Percentiles rank a stretch among this genome's conserved stretches.
phyloP scores from a whole-genome alignment of 306 rosid species.

The Herpetospermum pedunculosum region DNA sequence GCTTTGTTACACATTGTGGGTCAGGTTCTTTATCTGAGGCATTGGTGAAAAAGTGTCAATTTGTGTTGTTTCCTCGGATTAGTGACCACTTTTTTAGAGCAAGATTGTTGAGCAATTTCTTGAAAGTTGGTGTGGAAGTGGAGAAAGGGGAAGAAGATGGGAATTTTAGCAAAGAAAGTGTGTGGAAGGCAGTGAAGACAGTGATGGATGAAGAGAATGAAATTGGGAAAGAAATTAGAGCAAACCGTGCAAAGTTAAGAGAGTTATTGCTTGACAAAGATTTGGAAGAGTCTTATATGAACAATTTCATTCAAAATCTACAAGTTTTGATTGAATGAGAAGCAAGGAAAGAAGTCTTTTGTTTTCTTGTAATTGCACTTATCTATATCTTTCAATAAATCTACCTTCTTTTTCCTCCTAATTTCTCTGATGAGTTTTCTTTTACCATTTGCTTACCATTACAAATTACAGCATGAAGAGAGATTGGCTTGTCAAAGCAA shows the following conservation, averaged over 20 bases:
- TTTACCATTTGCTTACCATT: background rate
- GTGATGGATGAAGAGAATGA: conserved; percentile 35
- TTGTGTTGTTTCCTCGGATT: conserved; percentile 39
- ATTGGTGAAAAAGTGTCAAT: conserved; percentile 33
- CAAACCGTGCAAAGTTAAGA: conserved; percentile 37
- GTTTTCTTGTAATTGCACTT: background rate
- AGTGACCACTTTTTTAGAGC: conserved; percentile 52
- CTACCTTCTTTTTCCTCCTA: background rate
- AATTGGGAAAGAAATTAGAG: conserved; percentile 24
- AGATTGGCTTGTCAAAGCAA: too few relatives aligned
- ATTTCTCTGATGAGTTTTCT: background rate
- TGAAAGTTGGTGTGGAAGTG: conserved; percentile 52
- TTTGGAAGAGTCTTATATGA: conserved; percentile 35
- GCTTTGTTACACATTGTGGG: conserved; percentile 76
- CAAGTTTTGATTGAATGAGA: conserved; percentile 3
- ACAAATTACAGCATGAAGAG: background rate
- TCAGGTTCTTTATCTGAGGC: conserved; percentile 58
- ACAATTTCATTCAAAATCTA: conserved; percentile 29
- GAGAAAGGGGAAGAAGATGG: conserved; percentile 52
- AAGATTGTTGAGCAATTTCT: conserved; percentile 31
- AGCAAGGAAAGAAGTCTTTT: background rate
- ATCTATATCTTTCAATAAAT: background rate
- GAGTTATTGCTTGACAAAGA: conserved; percentile 24
- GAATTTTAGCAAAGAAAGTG: conserved; percentile 30
- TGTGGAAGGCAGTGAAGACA: conserved; percentile 26